These are phyloP conservation scores for Protostelium mycophagum DNA, from an alignment of 78 protist genomes.

Conservation along the genomic window DNA sequence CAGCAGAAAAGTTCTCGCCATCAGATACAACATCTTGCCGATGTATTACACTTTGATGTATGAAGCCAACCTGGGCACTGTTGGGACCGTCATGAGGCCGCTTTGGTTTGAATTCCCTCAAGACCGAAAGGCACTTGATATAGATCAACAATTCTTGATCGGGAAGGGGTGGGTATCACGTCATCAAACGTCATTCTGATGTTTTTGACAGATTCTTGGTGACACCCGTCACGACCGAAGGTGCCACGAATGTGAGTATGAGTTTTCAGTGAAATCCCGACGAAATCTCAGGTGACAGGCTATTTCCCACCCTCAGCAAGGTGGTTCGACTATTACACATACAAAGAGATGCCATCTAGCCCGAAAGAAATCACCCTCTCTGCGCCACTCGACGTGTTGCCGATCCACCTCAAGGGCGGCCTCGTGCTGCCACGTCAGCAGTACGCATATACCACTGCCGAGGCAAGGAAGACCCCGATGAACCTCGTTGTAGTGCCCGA, in stretches of 20 bases:
- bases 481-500: conserved; percentile 17
- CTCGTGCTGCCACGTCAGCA: conserved; percentile 37
- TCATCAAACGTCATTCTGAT: neutral
- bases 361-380: neutral
- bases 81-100: conserved; percentile 61
- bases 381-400: conserved; percentile 42
- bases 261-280: neutral
- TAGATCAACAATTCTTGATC: conserved; percentile 69
- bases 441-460: neutral
- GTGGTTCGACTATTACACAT: conserved; percentile 44
- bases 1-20: conserved; percentile 18
- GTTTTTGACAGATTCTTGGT: conserved; percentile 28
- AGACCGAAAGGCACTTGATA: conserved; percentile 26
- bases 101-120: conserved; percentile 57
- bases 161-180: conserved; percentile 23
- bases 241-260: conserved; percentile 20
- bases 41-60: conserved; percentile 54
- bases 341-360: neutral
- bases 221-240: conserved; percentile 63
- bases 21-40: conserved; percentile 43
- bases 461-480: conserved; percentile 3
- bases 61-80: neutral
- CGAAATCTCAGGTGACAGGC: conserved; percentile 10
- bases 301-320: conserved; percentile 66
- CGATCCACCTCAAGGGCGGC: conserved; percentile 50